Evolutionary conservation across 2,329 filamentous ascomycete species (phyloP).

Genomic region (Aspergillus chevalieri): DNA sequence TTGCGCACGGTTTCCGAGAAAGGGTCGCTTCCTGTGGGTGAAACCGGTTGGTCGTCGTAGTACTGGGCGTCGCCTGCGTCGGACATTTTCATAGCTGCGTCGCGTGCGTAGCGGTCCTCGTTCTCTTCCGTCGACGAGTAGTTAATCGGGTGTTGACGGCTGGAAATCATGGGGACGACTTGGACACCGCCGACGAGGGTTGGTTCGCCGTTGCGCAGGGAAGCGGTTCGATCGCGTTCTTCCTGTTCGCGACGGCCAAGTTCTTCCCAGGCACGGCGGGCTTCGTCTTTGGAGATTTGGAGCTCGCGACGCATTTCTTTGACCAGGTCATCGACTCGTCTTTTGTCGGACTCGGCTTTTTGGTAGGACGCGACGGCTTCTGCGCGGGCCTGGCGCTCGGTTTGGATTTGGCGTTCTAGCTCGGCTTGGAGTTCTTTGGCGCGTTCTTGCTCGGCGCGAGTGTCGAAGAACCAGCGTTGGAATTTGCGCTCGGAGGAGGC

Average conservation of each 20-base stretch:
- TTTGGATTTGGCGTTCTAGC: conserved; percentile 67
- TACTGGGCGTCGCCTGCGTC: conserved; percentile 39
- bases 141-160: conserved; percentile 47
- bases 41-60: conserved; percentile 45
- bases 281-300: conserved; percentile 92
- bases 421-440: conserved; percentile 75
- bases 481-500: conserved; percentile 97
- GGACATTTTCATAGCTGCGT: conserved; percentile 25
- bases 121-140: conserved; percentile 41
- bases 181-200: conserved; percentile 90
- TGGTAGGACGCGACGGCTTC: conserved; percentile 63
- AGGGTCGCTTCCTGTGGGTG: conserved; percentile 56
- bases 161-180: conserved; percentile 81
- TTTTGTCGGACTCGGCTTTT: conserved; percentile 62
- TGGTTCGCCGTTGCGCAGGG: conserved; percentile 79
- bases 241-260: conserved; percentile 87
- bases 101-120: conserved; percentile 36
- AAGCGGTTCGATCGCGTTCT: conserved; percentile 77
- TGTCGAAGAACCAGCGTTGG: conserved; percentile 98
- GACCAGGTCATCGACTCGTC: conserved; percentile 68
- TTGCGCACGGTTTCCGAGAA: conserved; percentile 47
- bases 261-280: conserved; percentile 93
- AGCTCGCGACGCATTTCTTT: conserved; percentile 88
- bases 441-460: conserved; percentile 77
- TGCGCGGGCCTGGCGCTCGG: conserved; percentile 64